Evolutionary conservation across 2,329 filamentous ascomycete genomes (phyloP), one percentile per base, ranked within the genome.

Genomic region (Neurospora crassa): DNA sequence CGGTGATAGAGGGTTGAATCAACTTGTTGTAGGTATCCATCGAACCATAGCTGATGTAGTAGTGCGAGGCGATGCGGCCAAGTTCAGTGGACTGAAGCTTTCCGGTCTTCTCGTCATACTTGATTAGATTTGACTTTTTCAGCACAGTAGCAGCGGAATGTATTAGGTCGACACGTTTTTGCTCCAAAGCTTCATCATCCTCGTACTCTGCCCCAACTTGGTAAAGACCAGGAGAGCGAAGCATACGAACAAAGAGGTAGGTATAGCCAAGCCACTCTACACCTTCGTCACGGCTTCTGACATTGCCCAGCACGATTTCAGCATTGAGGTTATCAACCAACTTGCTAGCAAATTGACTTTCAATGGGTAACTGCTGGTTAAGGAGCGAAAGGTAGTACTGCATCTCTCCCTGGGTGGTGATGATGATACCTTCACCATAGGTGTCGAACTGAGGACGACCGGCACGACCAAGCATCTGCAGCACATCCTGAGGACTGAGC

Each of bases 221-320:
- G 79, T 99, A 99, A 14, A 99, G 84, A 0, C 93, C 95, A 43
- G 96, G 96, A 2, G 95, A 97, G 40, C 96, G 91, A 74, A 99
- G 87, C 96, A 99, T 99, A 68, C 96, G 92, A 70, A 99, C 93
- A 78, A 97, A 99, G 20, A 99, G 89, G 80, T 99, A 99, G 0
- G 95, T 97, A 81, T 99, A 99, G 14, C 96, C 95, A 42, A 99
- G 88, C 96, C 96, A 99, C 79, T 99, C 94, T n/a, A 99, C 96
- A 76, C 92, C 96, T 79, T 99, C 96, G 75, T 99, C 95, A 72
- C 96, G 90, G 73, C 86, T 94, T 71, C 95, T 90, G 37, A 99
- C 89, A 77, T 97, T 99, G 69, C 96, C 96, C 24, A 99, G 87
- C 11, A 99, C 96, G 77, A 99, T 87, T 79, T 99, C 96, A 2